Conservation (phyloP, 2,329 filamentous ascomycete species). For the Metarhizium humberi region DNA sequence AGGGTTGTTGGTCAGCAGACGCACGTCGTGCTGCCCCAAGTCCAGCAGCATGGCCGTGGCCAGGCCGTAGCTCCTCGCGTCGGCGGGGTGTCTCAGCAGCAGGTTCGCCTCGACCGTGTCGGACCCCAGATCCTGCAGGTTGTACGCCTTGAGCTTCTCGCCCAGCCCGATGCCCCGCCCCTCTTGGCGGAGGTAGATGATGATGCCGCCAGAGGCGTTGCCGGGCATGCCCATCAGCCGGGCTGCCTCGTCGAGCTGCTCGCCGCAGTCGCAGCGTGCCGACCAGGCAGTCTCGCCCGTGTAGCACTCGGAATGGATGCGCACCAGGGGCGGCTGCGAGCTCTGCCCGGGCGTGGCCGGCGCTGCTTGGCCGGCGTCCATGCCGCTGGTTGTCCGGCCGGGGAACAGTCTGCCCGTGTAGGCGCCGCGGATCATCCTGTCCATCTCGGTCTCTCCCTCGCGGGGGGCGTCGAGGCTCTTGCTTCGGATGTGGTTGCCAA, state of each 20-base stretch:
- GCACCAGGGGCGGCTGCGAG: slow-evolving; percentile 55
- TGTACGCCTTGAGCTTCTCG: slow-evolving; percentile 97
- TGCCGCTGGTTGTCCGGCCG: slow-evolving; percentile 66
- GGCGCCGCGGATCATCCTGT: slow-evolving; percentile 88
- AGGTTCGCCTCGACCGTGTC: slow-evolving; percentile 97
- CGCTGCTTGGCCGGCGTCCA: slow-evolving; percentile 13
- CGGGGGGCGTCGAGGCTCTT: slow-evolving; percentile 59
- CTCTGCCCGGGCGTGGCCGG: neutral
- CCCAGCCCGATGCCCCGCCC: slow-evolving; percentile 89
- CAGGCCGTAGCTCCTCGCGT: slow-evolving; percentile 90
- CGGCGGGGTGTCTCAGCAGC: slow-evolving; percentile 81
- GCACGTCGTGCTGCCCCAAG: slow-evolving; percentile 67
- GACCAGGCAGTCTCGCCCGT: slow-evolving; percentile 99
- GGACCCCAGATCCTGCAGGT: slow-evolving; percentile 91
- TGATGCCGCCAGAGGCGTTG: slow-evolving; percentile 66
- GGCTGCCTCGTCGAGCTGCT: slow-evolving; percentile 94
- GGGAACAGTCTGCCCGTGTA: slow-evolving; percentile 85
- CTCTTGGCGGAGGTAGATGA: slow-evolving; percentile 93
- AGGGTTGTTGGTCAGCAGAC: slow-evolving; percentile 90
- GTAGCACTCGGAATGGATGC: slow-evolving; percentile 97
- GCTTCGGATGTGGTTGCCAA: slow-evolving; percentile 76
- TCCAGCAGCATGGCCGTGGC: slow-evolving; percentile 91
- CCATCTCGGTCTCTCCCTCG: slow-evolving; percentile 74
- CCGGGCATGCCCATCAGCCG: slow-evolving; percentile 74
- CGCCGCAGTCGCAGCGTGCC: slow-evolving; percentile 92